phyloP scores from a whole-genome alignment of 805 yeast species.

The Pichia manshurica region DNA sequence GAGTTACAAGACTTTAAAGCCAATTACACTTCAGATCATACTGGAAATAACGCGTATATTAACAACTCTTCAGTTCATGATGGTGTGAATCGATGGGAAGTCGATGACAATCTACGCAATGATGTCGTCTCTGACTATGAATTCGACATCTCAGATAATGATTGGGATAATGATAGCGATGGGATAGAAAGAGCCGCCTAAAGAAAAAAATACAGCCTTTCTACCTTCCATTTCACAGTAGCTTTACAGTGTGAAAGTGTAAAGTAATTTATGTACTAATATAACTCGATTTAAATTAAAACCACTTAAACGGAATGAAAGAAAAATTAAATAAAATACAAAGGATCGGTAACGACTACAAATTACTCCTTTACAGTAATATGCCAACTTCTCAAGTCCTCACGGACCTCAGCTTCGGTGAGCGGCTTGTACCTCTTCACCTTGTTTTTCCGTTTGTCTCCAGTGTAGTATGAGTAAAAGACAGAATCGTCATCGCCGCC shows the following conservation, averaged over 20 bases:
- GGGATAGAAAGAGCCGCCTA: constrained; percentile 25
- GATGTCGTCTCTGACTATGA: constrained; percentile 14
- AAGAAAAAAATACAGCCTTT: neutral
- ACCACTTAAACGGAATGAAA: no score
- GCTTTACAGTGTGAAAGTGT: no score
- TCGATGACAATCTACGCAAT: constrained; percentile 12
- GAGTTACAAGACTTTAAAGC: no score
- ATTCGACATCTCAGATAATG: constrained; percentile 23
- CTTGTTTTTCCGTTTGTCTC: constrained; percentile 2
- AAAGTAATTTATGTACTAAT: no score
- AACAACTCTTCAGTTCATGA: neutral
- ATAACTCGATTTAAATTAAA: no score
- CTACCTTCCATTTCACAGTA: no score
- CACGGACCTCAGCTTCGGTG: constrained; percentile 29
- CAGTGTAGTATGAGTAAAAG: constrained; percentile 2
- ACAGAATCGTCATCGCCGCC: neutral
- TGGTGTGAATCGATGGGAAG: constrained; percentile 6
- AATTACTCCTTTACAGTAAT: constrained; percentile 1
- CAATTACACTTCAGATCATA: neutral
- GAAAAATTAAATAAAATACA: no score
- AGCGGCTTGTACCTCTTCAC: constrained; percentile 20
- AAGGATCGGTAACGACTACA: no score
- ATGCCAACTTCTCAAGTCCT: constrained; percentile 40
- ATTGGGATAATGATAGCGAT: constrained; percentile 26
- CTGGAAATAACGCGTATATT: neutral